Conservation (phyloP, 139 green algal species). For the Volvox africanus region DNA sequence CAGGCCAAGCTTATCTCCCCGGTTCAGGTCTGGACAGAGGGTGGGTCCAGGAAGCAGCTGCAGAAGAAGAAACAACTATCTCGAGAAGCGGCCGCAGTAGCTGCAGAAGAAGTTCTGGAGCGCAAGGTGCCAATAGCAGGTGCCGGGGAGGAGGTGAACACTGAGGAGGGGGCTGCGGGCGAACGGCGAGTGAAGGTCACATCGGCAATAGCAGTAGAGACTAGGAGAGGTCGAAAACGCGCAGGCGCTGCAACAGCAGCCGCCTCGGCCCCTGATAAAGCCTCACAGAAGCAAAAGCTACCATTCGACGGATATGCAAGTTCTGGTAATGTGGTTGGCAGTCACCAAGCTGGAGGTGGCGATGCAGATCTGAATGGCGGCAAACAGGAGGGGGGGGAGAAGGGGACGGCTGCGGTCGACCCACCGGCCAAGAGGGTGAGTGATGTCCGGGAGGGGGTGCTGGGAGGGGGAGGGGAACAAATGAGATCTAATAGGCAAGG, state of each 20-base stretch:
- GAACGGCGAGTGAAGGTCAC: neutral
- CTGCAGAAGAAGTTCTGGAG: neutral
- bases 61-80: neutral
- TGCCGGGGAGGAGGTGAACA: neutral
- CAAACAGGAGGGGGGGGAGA: neutral
- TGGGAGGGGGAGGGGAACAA: too few relatives aligned
- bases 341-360: neutral
- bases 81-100: neutral
- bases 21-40: too few relatives aligned
- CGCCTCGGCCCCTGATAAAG: too few relatives aligned
- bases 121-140: neutral
- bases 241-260: too few relatives aligned
- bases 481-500: too few relatives aligned
- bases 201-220: too few relatives aligned
- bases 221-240: too few relatives aligned
- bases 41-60: too few relatives aligned
- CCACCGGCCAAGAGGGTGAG: constrained; percentile 10
- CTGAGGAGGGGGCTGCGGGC: neutral
- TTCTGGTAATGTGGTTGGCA: neutral
- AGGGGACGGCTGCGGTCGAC: neutral
- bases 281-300: neutral
- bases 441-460: neutral
- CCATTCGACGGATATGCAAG: neutral
- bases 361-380: neutral
- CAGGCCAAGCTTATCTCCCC: neutral